Evolutionary conservation across 371 early-diverging fungal species (phyloP).

Genomic region (Mortierella sp.): DNA sequence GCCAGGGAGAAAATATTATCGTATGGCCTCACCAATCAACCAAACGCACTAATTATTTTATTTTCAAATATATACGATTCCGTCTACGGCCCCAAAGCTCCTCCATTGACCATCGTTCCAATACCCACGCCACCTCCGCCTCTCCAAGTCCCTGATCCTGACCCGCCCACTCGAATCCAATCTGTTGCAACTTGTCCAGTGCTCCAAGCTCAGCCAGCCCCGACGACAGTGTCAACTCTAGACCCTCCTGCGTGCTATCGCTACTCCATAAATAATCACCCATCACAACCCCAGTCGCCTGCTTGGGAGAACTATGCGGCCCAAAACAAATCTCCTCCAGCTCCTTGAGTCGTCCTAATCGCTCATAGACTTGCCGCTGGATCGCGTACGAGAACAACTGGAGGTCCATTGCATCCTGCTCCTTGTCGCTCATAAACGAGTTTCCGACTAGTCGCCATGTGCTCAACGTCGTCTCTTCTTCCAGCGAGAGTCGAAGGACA

Average conservation of each 20-base stretch:
- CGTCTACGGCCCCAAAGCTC: background rate
- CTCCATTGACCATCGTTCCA: background rate
- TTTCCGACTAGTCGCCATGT: background rate
- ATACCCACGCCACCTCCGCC: background rate
- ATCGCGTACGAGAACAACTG: background rate
- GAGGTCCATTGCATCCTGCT: background rate
- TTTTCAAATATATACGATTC: too few species aligned
- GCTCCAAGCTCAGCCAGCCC: background rate
- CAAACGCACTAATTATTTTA: background rate
- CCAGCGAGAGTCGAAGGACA: background rate
- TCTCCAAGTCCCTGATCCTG: background rate
- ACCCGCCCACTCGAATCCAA: background rate
- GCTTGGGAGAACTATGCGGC: background rate
- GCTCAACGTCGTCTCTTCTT: background rate
- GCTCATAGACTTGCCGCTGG: background rate
- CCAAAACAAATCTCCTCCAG: conserved; percentile 18
- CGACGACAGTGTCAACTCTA: background rate
- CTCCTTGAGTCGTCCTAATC: background rate
- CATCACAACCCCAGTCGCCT: background rate
- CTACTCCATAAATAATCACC: background rate
- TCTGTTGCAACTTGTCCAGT: background rate
- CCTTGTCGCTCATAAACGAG: background rate
- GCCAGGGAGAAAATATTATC: too few species aligned
- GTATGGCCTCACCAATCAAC: background rate
- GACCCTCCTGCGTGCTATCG: background rate